Base-by-base conservation (phyloP, 345 rosid genomes). In the Eucalyptus pauciflora region DNA sequence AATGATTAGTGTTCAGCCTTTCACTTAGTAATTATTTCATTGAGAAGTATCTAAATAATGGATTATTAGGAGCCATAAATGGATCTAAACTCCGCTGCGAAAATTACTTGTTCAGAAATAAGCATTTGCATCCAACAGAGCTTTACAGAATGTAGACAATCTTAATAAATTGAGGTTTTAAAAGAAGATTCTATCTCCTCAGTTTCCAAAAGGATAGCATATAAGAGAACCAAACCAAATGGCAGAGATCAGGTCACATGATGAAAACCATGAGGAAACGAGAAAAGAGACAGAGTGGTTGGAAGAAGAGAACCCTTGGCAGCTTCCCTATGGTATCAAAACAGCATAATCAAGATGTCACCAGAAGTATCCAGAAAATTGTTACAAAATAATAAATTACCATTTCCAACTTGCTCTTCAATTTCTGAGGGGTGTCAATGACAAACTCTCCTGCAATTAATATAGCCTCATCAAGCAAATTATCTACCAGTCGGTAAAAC, bases 331-430 rank as follows among this genome's bases (percentile, higher is more conserved):
- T 37, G 27, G 22, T 46, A 71, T 37, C 46, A 71, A 71, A 69
- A 37, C 83, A 71, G 83, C 83, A 71, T 37, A 41, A 18, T 37
- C 83, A 37, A 71, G 83, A 71, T 37, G 25, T 71, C 83, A 71
- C 46, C 83, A 71, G 83, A 71, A 71, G 46, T 71, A 71, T 10
- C 22, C 46, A 76, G 85, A 76, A 18, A 37, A 76, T 41, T 76
- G 25, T 76, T 10, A 41, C 48, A 76, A 76, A 37, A 71, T 37
- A 71, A 37, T 37, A 71, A 10, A 76, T 94, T 92, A 96, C 99
- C 98, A 96, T 95, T 94, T 96, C 96, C 92, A 97, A 89, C 91
- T 97, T 97, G 90, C 88, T 90, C 93, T 96, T 96, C 90, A 96
- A 93, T 94, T 95, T 97, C 81, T 95, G 96, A 88, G 96, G 99